These are phyloP conservation scores for Trichoderma sp. DNA, from an alignment of 2,329 filamentous ascomycete species.

Conservation along the genomic window DNA sequence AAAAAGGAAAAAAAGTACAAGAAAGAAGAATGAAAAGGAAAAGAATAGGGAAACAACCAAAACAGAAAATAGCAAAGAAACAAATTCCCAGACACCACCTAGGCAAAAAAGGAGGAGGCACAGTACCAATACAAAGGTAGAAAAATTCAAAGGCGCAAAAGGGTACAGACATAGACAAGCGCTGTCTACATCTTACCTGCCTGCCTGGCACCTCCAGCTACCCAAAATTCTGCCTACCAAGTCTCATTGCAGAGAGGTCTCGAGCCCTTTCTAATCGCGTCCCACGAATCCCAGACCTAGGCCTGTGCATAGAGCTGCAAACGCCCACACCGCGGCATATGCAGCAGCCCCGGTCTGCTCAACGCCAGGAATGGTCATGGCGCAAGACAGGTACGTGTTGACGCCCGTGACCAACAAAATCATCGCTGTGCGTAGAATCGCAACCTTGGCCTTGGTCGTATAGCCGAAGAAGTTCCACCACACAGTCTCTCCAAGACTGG, in stretches of 20 bases:
- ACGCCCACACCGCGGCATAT: conserved; percentile 77
- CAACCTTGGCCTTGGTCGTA: conserved; percentile 62
- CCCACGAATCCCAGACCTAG: conserved; percentile 56
- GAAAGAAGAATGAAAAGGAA: neutral
- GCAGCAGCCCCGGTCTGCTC: conserved; percentile 69
- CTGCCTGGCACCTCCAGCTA: neutral
- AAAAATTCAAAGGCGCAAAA: neutral
- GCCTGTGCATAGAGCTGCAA: conserved; percentile 64
- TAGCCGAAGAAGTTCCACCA: conserved; percentile 74
- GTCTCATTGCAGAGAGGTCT: neutral
- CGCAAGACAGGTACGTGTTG: conserved; percentile 67
- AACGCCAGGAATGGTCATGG: conserved; percentile 69
- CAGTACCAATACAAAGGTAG: conserved; percentile 13
- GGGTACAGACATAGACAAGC: neutral
- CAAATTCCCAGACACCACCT: neutral
- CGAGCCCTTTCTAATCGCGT: conserved; percentile 42
- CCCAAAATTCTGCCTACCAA: conserved; percentile 16
- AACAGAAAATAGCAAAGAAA: neutral
- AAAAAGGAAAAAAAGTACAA: neutral
- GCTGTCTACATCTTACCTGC: neutral
- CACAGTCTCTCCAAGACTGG: conserved; percentile 71
- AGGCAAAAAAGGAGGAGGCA: neutral
- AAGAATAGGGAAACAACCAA: neutral
- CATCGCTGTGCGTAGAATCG: conserved; percentile 66
- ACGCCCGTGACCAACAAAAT: conserved; percentile 60